Conservation (phyloP, 1,284 basidiomycete species). For the Ganoderma resinaceum region DNA sequence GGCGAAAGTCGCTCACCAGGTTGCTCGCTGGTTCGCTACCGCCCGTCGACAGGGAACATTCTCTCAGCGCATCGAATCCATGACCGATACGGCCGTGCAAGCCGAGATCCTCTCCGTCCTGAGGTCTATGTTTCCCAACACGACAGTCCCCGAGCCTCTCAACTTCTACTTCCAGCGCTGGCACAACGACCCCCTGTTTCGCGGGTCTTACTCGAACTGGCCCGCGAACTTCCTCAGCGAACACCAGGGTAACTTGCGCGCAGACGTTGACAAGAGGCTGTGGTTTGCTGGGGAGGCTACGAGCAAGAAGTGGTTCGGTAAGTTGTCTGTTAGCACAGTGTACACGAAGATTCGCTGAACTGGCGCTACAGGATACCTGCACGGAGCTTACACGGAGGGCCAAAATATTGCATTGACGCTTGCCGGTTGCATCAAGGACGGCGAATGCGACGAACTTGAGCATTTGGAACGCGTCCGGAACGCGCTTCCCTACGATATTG, state of each 20-base stretch:
- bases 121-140: conserved; percentile 61
- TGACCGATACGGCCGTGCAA: conserved; percentile 55
- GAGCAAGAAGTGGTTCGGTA: conserved; percentile 63
- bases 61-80: conserved; percentile 61
- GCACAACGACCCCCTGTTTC: conserved; percentile 62
- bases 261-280: conserved; percentile 57
- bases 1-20: neutral
- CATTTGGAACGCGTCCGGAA: conserved; percentile 39
- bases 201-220: conserved; percentile 77
- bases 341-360: neutral
- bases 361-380: conserved; percentile 40
- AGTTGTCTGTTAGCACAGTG: conserved; percentile 3
- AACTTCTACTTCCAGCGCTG: conserved; percentile 66
- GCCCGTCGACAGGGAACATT: conserved; percentile 55
- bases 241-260: conserved; percentile 63
- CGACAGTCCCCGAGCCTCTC: conserved; percentile 56
- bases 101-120: conserved; percentile 63
- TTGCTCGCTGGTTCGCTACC: neutral
- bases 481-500: conserved; percentile 36
- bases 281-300: conserved; percentile 75
- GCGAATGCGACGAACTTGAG: conserved; percentile 35
- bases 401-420: conserved; percentile 34
- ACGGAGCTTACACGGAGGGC: conserved; percentile 47
- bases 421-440: conserved; percentile 35
- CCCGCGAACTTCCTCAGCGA: conserved; percentile 60